Base-by-base conservation (phyloP, 2,329 filamentous ascomycete species). In the Aspergillus neoniger region DNA sequence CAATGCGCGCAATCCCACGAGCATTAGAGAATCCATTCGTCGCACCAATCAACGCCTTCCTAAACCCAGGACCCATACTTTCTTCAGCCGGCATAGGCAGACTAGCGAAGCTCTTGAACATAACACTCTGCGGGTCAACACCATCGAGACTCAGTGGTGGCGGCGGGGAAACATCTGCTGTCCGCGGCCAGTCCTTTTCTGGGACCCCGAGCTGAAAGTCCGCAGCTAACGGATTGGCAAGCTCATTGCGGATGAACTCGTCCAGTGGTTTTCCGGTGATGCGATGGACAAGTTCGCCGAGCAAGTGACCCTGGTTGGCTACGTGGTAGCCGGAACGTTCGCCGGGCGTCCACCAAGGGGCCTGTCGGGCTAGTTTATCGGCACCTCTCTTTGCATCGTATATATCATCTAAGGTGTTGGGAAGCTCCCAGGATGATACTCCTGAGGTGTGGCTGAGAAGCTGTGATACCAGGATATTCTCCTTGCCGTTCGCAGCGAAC, bases 11-110 rank as follows among this genome's bases (percentile, higher is more conserved):
- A 23, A 84, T 52, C 0, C 72, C 74, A 4, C 76, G 72, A 10
- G 81, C 79, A 62, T 84, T 85, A 1, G 69, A 65, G 55, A 82
- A 77, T 0, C 82, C 82, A 60, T 81, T 82, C 1, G 69, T 64
- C 0, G 77, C 76, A 0, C 80, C 80, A 4, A 82, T 65, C 52
- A 80, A 79, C 2, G 75, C 71, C 0, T 64, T 63, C 21, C 79
- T 73, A 71, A 80, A 82, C 0, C 32, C 67, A 0, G 72, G 65
- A 0, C 70, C 74, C 19, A 64, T 68, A 0, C 70, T 61, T 5
- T 65, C 39, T 1, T 65, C 61, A 0, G 72, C 69, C 3, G 58
- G 56, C 4, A 72, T 25, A 1, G 61, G 64, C 1, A 74, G 72
- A 5, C 73, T 72, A 2, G 69, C 50, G 2, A 73, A 66, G 1